Conservation (phyloP, 192 early-diverging fungal species). For the Coemansia sp. region DNA sequence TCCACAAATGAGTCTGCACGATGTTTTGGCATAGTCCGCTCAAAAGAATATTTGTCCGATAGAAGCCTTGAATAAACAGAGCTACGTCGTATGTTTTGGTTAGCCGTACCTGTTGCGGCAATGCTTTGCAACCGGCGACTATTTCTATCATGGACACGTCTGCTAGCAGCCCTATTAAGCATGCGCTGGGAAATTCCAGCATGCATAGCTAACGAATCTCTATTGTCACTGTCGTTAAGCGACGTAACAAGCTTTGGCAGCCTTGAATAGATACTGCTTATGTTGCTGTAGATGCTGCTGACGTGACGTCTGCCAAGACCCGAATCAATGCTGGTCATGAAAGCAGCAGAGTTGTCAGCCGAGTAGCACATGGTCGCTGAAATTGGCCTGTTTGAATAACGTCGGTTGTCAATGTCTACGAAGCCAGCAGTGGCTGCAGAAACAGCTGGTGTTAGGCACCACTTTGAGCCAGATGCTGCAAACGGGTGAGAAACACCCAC, state of each 20-base stretch:
- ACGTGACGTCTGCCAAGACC: constrained; percentile 6
- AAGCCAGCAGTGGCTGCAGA: no score
- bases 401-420: not conserved
- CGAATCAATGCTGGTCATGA: constrained; percentile 8
- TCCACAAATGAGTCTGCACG: constrained; percentile 5
- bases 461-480: no score
- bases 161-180: not conserved
- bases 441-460: no score
- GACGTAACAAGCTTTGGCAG: not conserved
- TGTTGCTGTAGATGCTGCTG: not conserved
- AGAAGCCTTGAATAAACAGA: constrained; percentile 5
- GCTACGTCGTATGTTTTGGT: not conserved
- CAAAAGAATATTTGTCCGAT: constrained; percentile 9
- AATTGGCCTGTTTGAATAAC: not conserved
- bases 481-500: no score
- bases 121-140: constrained; percentile 31
- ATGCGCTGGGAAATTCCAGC: constrained; percentile 4
- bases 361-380: constrained; percentile 3
- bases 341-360: not conserved
- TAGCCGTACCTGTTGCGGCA: constrained; percentile 29
- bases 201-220: not conserved
- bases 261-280: not conserved
- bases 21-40: not conserved
- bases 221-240: not conserved
- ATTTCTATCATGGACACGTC: not conserved